phyloP scores from a whole-genome alignment of 352 stramenopile species.

The Globisporangium nagaii region DNA sequence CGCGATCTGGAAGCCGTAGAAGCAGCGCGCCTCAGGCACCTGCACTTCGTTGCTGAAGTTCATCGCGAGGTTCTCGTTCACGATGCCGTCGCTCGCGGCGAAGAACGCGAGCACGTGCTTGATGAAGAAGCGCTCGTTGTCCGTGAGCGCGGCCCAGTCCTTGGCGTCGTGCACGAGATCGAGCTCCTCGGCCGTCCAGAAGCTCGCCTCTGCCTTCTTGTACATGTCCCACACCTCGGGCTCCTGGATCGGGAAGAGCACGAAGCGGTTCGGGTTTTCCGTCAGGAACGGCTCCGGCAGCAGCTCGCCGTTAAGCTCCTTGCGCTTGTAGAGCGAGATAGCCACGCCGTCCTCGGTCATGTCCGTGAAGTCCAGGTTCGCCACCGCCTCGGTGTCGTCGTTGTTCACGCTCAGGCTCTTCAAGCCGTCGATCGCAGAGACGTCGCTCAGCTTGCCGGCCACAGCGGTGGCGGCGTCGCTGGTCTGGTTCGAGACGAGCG shows the following conservation, averaged over 20 bases:
- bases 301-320: constrained; percentile 84
- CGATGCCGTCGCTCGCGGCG: constrained; percentile 97
- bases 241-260: constrained; percentile 98
- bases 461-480: constrained; percentile 12
- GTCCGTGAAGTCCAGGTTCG: constrained; percentile 19
- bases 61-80: constrained; percentile 98
- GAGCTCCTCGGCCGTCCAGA: constrained; percentile 99
- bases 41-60: constrained; percentile 99
- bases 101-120: constrained; percentile 99
- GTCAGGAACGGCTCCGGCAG: constrained; percentile 89
- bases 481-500: neutral
- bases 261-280: constrained; percentile 96
- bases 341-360: constrained; percentile 16
- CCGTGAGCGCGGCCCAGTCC: constrained; percentile 91
- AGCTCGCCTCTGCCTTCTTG: constrained; percentile 99
- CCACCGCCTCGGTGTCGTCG: neutral
- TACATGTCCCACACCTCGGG: constrained; percentile 98
- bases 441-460: constrained; percentile 20
- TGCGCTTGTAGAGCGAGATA: constrained; percentile 84
- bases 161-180: constrained; percentile 95
- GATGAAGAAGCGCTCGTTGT: constrained; percentile 97
- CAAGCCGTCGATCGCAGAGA: constrained; percentile 5
- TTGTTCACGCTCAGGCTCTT: constrained; percentile 6
- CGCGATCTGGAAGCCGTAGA: constrained; percentile 99
- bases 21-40: constrained; percentile 95